phyloP scores from a whole-genome alignment of 2,329 filamentous ascomycete species.

The Byssothecium circinans region DNA sequence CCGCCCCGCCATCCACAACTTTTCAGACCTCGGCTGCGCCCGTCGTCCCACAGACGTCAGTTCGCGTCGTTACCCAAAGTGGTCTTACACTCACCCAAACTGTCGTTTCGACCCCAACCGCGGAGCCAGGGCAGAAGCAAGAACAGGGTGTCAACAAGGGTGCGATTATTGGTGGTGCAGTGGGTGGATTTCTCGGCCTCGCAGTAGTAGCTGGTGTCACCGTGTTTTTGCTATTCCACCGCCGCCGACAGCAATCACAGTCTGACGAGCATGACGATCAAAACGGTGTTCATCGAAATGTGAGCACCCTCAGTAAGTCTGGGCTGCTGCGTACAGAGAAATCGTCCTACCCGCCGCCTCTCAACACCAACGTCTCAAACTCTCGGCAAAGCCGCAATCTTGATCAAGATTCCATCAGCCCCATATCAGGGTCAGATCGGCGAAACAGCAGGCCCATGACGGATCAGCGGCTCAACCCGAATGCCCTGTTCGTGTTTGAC shows the following conservation, averaged over 20 bases:
- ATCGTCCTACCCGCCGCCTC: slow-evolving; percentile 23
- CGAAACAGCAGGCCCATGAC: slow-evolving; percentile 50
- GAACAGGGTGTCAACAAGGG: slow-evolving; percentile 37
- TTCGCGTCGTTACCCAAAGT: slow-evolving; percentile 48
- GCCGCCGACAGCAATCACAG: slow-evolving; percentile 35
- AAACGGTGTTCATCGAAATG: slow-evolving; percentile 43
- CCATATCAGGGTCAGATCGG: slow-evolving; percentile 36
- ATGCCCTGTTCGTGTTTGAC: slow-evolving; percentile 50
- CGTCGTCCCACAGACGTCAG: slow-evolving; percentile 18
- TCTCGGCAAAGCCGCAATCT: slow-evolving; percentile 29
- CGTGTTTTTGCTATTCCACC: slow-evolving; percentile 47
- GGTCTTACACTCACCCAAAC: slow-evolving; percentile 49
- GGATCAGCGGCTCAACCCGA: slow-evolving; percentile 54
- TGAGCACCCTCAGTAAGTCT: slow-evolving; percentile 52
- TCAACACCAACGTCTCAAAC: slow-evolving; percentile 29
- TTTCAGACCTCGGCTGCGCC: slow-evolving; percentile 15
- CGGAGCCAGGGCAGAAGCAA: slow-evolving; percentile 14
- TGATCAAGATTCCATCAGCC: slow-evolving; percentile 39
- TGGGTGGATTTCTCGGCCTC: slow-evolving; percentile 45
- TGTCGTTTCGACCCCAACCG: slow-evolving; percentile 42
- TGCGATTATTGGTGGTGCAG: slow-evolving; percentile 51
- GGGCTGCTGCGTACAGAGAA: slow-evolving; percentile 45
- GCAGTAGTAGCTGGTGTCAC: slow-evolving; percentile 41
- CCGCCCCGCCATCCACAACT: slow-evolving; percentile 22
- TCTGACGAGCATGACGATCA: slow-evolving; percentile 24